A percentile compares a stretch with the other conserved stretches of the same genome.
These are phyloP conservation scores for Peribolospora baueri DNA, from an alignment of 768 basidiomycete genomes.

Conservation along the genomic window DNA sequence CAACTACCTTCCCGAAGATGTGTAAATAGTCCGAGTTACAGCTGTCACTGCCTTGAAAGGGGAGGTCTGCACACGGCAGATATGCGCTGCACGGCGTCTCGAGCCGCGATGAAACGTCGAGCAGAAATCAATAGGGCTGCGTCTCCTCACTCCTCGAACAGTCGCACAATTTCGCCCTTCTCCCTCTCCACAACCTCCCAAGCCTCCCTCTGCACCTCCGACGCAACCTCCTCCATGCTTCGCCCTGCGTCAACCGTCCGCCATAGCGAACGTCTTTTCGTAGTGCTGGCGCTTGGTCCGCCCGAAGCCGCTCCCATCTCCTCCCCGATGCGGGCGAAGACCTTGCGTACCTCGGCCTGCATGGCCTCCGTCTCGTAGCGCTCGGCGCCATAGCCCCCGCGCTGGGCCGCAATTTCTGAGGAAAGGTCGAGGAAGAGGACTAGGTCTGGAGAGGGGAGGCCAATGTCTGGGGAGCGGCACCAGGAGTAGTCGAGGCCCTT, in stretches of 20 bases:
- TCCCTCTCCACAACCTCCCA: not conserved
- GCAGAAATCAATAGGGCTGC: too few relatives aligned
- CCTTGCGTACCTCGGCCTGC: conserved; percentile 37
- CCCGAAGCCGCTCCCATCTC: not conserved
- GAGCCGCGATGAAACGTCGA: too few relatives aligned
- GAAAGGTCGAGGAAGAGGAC: conserved; percentile 65
- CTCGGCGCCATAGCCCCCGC: conserved; percentile 21
- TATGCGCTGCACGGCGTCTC: too few relatives aligned
- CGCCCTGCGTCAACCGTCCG: conserved; percentile 4
- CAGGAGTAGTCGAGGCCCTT: conserved; percentile 45
- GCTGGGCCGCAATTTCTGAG: conserved; percentile 37
- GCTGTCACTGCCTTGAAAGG: too few relatives aligned
- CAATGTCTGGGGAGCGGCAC: conserved; percentile 66
- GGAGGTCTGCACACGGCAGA: too few relatives aligned
- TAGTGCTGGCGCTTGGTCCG: too few relatives aligned
- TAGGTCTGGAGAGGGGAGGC: conserved; percentile 69
- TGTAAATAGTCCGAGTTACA: too few relatives aligned
- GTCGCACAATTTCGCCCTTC: not conserved
- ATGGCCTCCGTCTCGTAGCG: conserved; percentile 38
- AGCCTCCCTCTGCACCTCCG: not conserved
- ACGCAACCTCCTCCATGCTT: conserved; percentile 1
- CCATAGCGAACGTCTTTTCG: not conserved
- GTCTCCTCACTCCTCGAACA: too few relatives aligned
- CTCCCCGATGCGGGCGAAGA: conserved; percentile 23
- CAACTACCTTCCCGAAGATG: too few relatives aligned